Percentiles rank a stretch among this genome's conserved stretches.
phyloP scores from a whole-genome alignment of 2,329 filamentous ascomycete genomes.

The Sarocladiaceae sp. region DNA sequence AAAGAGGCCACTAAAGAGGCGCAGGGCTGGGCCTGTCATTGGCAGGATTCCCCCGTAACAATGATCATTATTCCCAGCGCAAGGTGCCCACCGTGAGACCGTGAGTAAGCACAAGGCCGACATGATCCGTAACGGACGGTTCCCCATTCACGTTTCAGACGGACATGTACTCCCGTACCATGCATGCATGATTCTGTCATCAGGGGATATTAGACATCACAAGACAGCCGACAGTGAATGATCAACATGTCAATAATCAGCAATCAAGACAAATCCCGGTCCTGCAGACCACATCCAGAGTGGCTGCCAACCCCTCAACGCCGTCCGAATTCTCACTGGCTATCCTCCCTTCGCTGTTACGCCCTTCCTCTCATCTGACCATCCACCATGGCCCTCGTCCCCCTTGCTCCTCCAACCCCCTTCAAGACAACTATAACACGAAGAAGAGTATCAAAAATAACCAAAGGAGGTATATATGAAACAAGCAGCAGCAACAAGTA shows the following conservation, averaged over 20 bases:
- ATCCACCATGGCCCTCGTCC: background rate
- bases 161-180: too few species aligned
- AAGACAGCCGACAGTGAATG: background rate
- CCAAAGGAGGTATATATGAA: background rate
- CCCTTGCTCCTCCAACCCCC: background rate
- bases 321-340: background rate
- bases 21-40: too few species aligned
- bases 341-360: background rate
- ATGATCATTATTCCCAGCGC: too few species aligned
- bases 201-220: too few species aligned
- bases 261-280: slow-evolving; percentile 1
- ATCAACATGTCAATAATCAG: background rate
- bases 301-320: background rate
- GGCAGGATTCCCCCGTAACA: too few species aligned
- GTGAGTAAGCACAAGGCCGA: too few species aligned
- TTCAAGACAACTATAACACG: background rate
- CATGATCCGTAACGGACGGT: too few species aligned
- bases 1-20: background rate
- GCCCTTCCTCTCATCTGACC: background rate
- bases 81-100: too few species aligned
- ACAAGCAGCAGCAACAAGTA: slow-evolving; percentile 7
- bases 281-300: slow-evolving; percentile 7
- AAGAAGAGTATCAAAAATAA: slow-evolving; percentile 1
- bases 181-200: too few species aligned
- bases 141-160: background rate